Percentiles rank a stretch among this genome's conserved stretches.
phyloP scores from a whole-genome alignment of 352 stramenopile genomes.

The Saprolegnia diclina region DNA sequence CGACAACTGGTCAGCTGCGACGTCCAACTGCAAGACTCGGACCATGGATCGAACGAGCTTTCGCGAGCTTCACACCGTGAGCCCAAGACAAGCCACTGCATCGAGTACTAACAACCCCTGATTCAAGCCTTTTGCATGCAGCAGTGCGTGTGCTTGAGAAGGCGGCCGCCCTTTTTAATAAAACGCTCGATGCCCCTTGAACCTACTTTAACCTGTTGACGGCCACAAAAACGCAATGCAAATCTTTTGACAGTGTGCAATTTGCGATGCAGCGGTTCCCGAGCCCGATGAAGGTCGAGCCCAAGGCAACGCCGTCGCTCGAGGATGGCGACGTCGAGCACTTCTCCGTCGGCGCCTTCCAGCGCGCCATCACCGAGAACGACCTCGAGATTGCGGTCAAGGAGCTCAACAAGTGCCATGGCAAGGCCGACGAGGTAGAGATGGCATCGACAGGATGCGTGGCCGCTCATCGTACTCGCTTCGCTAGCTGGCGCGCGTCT shows the following conservation, averaged over 20 bases:
- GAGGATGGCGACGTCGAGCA: background rate
- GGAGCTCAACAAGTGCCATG: conserved; percentile 7
- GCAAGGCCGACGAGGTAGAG: conserved; percentile 4
- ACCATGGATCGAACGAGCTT: no score
- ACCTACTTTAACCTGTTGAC: no score
- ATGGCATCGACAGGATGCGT: background rate
- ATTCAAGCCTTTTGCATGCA: no score
- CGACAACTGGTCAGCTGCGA: no score
- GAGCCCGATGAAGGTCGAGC: background rate
- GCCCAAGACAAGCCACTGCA: no score
- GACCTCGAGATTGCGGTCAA: background rate
- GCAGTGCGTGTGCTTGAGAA: no score
- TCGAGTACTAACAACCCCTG: no score
- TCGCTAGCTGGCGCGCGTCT: conserved; percentile 1
- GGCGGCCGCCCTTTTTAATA: no score
- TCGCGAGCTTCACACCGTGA: no score
- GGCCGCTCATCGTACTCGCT: background rate
- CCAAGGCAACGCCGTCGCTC: background rate
- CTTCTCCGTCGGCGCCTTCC: conserved; percentile 2
- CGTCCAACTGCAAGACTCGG: no score
- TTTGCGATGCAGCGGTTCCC: background rate
- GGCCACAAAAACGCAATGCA: no score
- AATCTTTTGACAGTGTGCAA: background rate
- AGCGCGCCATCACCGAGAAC: background rate
- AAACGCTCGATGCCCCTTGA: no score